Evolutionary conservation across 2,329 filamentous ascomycete genomes (phyloP), one percentile per base, ranked within the genome.

Genomic region (Aspergillus calidoustus): DNA sequence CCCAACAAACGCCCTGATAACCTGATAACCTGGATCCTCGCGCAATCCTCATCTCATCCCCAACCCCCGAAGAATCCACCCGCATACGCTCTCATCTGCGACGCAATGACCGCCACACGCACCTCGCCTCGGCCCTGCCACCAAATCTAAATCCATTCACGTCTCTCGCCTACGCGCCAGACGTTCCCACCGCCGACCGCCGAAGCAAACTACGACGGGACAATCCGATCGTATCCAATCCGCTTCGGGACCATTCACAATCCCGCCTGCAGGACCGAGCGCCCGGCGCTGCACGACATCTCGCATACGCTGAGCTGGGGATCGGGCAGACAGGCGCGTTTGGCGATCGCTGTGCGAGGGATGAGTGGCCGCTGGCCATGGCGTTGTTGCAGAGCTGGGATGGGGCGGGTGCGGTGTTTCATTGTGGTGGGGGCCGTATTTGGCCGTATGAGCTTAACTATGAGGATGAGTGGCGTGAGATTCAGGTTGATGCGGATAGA

Each of bases 381-480:
- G 54, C 59, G n/a, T 49, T 61, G 11, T 43, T 61, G 34, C 48
- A n/a, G 30, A 38, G 23, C 9, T 61, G 59, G 59, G 59, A 61
- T 23, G 59, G 59, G 5, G 9, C 2, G 1, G 54, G 49, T 50
- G 59, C 59, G 41, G 23, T 44, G 3, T 57, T 61, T n/a, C 57
- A 34, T 23, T 61, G 59, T n/a, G 59, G 59, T 31, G 59, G 59
- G 8, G 30, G 54, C 1, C 59, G 57, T 17, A 49, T 61, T 30
- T 61, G 59, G 59, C 59, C 59, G 54, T 61, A 61, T 46, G 59
- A 54, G 1, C 43, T 61, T 3, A 61, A 61, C 23, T 61, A 61
- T 19, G 22, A 61, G 31, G n/a, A 43, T n/a, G 59, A 57, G 31
- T 61, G 59, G 59, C 57, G 59, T 23, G 59, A 61, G 54, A 57